These are phyloP conservation scores for Carpinus viminea DNA, from an alignment of 306 rosid species.

Conservation along the genomic window DNA sequence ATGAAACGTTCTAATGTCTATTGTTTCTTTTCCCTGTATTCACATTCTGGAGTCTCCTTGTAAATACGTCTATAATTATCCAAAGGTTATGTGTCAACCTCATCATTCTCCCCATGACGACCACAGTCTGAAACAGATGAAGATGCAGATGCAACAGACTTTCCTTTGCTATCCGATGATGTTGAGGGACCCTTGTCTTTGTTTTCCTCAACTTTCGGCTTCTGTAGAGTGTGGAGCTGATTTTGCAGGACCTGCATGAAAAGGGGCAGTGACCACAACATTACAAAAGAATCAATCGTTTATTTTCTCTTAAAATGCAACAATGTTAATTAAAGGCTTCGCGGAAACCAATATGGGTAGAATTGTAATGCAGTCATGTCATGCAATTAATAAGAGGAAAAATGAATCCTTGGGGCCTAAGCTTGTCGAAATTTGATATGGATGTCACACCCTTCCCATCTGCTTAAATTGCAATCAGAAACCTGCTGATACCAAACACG, in stretches of 20 bases:
- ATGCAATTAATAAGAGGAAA: not conserved
- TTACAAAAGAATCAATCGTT: not conserved
- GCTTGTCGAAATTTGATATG: not conserved
- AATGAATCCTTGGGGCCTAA: not conserved
- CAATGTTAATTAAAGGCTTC: not conserved
- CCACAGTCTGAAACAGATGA: slow-evolving; percentile 38
- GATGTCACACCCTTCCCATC: not conserved
- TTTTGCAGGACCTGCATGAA: slow-evolving; percentile 56
- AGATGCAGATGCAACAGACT: slow-evolving; percentile 37
- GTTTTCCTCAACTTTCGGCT: slow-evolving; percentile 35
- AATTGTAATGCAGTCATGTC: not conserved
- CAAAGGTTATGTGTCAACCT: not conserved
- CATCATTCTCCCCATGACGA: slow-evolving; percentile 21
- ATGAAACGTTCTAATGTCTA: not conserved
- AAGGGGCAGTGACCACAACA: not conserved
- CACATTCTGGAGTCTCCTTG: slow-evolving; percentile 5
- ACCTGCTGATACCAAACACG: not conserved
- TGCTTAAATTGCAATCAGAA: not conserved
- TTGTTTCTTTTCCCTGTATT: slow-evolving; percentile 13
- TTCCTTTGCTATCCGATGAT: slow-evolving; percentile 54
- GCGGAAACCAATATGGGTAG: not conserved
- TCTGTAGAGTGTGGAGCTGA: slow-evolving; percentile 61
- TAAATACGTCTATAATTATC: not conserved
- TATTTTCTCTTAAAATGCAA: not conserved
- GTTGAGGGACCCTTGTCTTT: slow-evolving; percentile 27